Percentiles rank a stretch among this genome's conserved stretches.
Evolutionary conservation across 257 asterid species (phyloP).

Genomic region (Petunia secreta): DNA sequence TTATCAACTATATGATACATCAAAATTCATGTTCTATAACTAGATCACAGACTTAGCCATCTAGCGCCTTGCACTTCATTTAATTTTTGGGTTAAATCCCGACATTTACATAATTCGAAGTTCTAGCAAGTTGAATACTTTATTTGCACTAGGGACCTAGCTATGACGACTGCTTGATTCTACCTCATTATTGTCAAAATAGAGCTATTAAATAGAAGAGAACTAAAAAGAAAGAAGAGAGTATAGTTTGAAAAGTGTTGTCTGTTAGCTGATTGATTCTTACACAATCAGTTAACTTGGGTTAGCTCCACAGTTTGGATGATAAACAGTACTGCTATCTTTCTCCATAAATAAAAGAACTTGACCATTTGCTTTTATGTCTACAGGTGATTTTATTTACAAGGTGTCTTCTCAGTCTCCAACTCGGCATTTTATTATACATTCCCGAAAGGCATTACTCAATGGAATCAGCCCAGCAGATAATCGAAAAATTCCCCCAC

Average conservation of each 20-base stretch:
- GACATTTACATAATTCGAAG: not conserved
- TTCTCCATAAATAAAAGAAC: not conserved
- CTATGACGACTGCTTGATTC: not conserved
- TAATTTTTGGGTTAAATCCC: constrained; percentile 12
- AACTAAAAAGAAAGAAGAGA: not conserved
- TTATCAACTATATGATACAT: constrained; percentile 7
- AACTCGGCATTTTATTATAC: constrained; percentile 85
- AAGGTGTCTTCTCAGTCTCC: constrained; percentile 95
- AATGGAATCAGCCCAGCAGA: constrained; percentile 94
- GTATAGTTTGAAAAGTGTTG: not conserved
- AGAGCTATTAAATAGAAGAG: not conserved
- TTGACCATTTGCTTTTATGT: constrained; percentile 28
- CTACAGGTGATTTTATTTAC: constrained; percentile 89
- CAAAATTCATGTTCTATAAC: not conserved
- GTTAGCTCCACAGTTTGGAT: not conserved
- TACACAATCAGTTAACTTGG: not conserved
- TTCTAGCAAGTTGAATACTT: constrained; percentile 6
- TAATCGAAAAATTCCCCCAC: constrained; percentile 88
- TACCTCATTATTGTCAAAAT: no score
- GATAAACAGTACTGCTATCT: not conserved
- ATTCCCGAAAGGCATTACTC: constrained; percentile 93
- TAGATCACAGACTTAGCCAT: constrained; percentile 9
- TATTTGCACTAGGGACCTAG: not conserved
- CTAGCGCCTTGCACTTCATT: not conserved
- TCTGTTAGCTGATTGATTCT: not conserved